Percentiles rank a stretch among this genome's conserved stretches.
These are phyloP conservation scores for Coemansia sp. DNA, from an alignment of 192 early-diverging fungal species.

Conservation along the genomic window DNA sequence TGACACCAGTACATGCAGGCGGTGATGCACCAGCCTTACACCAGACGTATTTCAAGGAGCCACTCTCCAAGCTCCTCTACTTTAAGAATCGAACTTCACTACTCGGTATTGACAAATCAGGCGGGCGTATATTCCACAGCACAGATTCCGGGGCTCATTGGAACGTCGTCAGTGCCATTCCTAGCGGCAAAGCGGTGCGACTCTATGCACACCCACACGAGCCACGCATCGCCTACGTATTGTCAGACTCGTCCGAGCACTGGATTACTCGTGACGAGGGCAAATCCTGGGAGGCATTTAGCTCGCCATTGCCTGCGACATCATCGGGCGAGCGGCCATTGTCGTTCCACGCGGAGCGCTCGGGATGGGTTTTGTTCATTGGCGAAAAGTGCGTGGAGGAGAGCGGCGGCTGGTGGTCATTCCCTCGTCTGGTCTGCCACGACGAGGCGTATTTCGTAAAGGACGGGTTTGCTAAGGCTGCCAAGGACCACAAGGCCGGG, in stretches of 20 bases:
- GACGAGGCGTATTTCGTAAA: slow-evolving; percentile 67
- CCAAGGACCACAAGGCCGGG: slow-evolving; percentile 57
- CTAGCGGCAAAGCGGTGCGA: slow-evolving; percentile 42
- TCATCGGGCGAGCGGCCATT: slow-evolving; percentile 45
- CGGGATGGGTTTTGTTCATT: slow-evolving; percentile 66
- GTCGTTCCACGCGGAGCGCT: slow-evolving; percentile 70
- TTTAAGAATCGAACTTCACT: slow-evolving; percentile 42
- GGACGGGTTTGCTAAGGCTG: slow-evolving; percentile 65
- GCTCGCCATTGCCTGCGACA: slow-evolving; percentile 40
- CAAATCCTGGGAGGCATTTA: slow-evolving; percentile 46
- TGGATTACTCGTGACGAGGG: slow-evolving; percentile 55
- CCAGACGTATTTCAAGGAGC: slow-evolving; percentile 40
- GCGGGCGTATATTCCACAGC: slow-evolving; percentile 62
- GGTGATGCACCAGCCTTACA: slow-evolving; percentile 30
- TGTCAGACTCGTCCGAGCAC: slow-evolving; percentile 38
- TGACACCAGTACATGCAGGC: background rate
- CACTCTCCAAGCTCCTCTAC: slow-evolving; percentile 48
- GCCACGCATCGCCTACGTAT: slow-evolving; percentile 52
- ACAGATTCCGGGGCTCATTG: slow-evolving; percentile 68
- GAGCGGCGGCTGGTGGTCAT: slow-evolving; percentile 53
- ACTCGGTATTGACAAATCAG: slow-evolving; percentile 58
- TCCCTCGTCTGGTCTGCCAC: slow-evolving; percentile 56
- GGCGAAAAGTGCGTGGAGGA: slow-evolving; percentile 58
- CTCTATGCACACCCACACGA: slow-evolving; percentile 71
- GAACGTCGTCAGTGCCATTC: slow-evolving; percentile 54